Conservation (phyloP, 2,329 filamentous ascomycete species). For the Aurifilum marmelostoma region DNA sequence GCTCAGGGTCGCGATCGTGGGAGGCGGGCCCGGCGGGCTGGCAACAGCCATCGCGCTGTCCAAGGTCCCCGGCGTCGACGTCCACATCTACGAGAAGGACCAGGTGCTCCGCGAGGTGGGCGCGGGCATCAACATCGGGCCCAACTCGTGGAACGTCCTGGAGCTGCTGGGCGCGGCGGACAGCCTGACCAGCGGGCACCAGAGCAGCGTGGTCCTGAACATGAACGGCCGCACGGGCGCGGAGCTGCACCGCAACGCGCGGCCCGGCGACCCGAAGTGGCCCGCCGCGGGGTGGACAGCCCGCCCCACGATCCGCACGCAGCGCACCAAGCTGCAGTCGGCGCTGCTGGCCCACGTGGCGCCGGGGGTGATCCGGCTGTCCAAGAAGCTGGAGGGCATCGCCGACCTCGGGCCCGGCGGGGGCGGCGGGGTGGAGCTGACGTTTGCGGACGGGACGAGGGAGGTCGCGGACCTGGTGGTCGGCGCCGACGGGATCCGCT, state of each 20-base stretch:
- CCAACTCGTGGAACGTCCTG: slow-evolving; percentile 42
- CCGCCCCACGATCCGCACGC: slow-evolving; percentile 27
- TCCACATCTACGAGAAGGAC: slow-evolving; percentile 42
- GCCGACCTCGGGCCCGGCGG: slow-evolving; percentile 38
- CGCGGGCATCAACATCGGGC: slow-evolving; percentile 42
- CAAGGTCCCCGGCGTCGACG: slow-evolving; percentile 37
- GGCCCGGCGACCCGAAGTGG: slow-evolving; percentile 26
- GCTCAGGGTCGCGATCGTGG: slow-evolving; percentile 27
- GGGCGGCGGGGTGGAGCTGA: slow-evolving; percentile 42
- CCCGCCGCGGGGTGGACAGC: slow-evolving; percentile 19
- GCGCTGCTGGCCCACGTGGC: slow-evolving; percentile 52
- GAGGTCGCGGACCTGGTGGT: slow-evolving; percentile 51
- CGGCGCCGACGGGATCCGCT: slow-evolving; percentile 57
- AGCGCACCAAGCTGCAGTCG: slow-evolving; percentile 48
- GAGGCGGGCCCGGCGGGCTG: slow-evolving; percentile 29
- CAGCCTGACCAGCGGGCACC: slow-evolving; percentile 24
- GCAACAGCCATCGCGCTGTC: slow-evolving; percentile 38
- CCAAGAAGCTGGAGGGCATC: slow-evolving; percentile 47
- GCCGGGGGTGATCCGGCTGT: slow-evolving; percentile 46
- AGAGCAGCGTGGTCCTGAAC: slow-evolving; percentile 25
- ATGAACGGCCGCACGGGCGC: slow-evolving; percentile 36
- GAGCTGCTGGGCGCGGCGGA: slow-evolving; percentile 38
- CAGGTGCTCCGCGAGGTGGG: slow-evolving; percentile 42
- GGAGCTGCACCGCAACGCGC: slow-evolving; percentile 34
- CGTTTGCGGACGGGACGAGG: slow-evolving; percentile 48